Evolutionary conservation across 805 yeast species (phyloP).

Genomic region (Saturnispora besseyi): DNA sequence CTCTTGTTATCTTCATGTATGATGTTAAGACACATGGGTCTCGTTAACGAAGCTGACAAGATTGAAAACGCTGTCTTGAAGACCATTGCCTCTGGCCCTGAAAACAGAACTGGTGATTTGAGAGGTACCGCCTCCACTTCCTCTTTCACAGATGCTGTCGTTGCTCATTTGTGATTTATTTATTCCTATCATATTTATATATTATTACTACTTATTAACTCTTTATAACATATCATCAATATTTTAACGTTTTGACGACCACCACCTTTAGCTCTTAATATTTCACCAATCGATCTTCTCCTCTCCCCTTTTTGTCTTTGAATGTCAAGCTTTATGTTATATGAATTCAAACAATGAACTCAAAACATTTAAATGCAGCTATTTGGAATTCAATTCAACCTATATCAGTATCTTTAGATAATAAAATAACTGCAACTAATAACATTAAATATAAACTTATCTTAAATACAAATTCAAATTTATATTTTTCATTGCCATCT

Average conservation of each 20-base stretch:
- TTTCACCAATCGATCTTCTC: no score
- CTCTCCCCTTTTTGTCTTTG: background rate
- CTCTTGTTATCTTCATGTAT: slow-evolving; percentile 89
- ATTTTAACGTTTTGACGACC: slow-evolving; percentile 1
- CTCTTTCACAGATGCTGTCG: slow-evolving; percentile 88
- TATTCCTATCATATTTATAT: background rate
- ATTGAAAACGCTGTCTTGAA: slow-evolving; percentile 80
- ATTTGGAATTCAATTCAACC: background rate
- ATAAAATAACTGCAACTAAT: background rate
- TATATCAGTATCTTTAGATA: background rate
- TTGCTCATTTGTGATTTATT: slow-evolving; percentile 49
- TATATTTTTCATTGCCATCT: background rate
- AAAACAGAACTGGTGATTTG: slow-evolving; percentile 93
- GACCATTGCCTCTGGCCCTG: slow-evolving; percentile 93
- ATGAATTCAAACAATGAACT: background rate
- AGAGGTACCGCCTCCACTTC: slow-evolving; percentile 85
- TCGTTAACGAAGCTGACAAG: slow-evolving; percentile 69
- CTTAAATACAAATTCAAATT: background rate
- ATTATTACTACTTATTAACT: background rate
- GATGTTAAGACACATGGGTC: slow-evolving; percentile 99
- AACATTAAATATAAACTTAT: background rate
- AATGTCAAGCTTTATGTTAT: background rate
- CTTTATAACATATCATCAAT: slow-evolving; percentile 1
- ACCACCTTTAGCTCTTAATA: background rate
- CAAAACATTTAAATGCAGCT: background rate